A percentile compares a stretch with the other conserved stretches of the same genome.
Evolutionary conservation across 2,329 filamentous ascomycete genomes (phyloP).

Genomic region (Pseudocercospora musae): DNA sequence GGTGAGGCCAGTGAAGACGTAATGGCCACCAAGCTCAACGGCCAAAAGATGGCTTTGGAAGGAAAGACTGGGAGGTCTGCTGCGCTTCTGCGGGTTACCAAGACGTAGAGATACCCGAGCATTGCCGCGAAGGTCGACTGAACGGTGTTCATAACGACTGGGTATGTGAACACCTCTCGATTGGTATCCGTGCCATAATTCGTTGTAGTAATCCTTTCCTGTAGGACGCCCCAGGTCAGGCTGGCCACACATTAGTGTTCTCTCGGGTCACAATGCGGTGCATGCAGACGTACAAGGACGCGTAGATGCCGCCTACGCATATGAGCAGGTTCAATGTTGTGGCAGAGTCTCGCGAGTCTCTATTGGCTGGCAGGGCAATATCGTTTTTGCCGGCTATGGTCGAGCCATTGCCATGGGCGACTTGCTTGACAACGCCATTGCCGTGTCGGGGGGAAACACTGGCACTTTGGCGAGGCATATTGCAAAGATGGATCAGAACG

Average conservation of each 20-base stretch:
- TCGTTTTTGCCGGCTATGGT: slow-evolving; percentile 29
- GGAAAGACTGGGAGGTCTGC: slow-evolving; percentile 68
- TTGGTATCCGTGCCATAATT: slow-evolving; percentile 63
- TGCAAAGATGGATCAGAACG: background rate
- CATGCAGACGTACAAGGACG: slow-evolving; percentile 69
- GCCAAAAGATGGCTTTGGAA: slow-evolving; percentile 66
- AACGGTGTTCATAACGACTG: slow-evolving; percentile 93
- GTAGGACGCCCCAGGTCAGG: slow-evolving; percentile 91
- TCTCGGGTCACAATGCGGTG: background rate
- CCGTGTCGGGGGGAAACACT: slow-evolving; percentile 26
- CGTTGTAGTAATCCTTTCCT: slow-evolving; percentile 96
- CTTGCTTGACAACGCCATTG: slow-evolving; percentile 26
- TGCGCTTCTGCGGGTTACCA: slow-evolving; percentile 50
- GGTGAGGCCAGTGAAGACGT: slow-evolving; percentile 88
- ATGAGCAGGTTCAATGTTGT: slow-evolving; percentile 66
- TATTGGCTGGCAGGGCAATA: slow-evolving; percentile 17
- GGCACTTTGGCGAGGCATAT: slow-evolving; percentile 24
- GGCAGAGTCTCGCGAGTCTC: slow-evolving; percentile 21
- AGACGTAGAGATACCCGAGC: slow-evolving; percentile 78
- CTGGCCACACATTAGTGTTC: slow-evolving; percentile 39
- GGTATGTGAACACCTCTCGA: slow-evolving; percentile 80
- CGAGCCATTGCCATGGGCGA: slow-evolving; percentile 19
- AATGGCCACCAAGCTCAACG: slow-evolving; percentile 79
- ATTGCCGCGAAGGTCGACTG: slow-evolving; percentile 85
- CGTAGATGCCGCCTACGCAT: slow-evolving; percentile 93